phyloP scores from a whole-genome alignment of 176 grass and related monocot genomes.

The Oryza meridionalis region DNA sequence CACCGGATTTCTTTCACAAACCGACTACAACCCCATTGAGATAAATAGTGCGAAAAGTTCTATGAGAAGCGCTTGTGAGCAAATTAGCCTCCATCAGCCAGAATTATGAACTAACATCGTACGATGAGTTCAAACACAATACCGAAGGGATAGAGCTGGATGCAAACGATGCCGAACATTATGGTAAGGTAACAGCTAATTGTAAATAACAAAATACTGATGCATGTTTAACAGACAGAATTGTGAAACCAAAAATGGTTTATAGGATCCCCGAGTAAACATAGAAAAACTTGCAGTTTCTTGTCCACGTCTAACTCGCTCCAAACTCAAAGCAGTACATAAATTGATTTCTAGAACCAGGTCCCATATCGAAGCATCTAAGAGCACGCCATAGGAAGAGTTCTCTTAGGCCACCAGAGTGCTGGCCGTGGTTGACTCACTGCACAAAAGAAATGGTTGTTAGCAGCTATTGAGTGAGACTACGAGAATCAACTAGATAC shows the following conservation, averaged over 20 bases:
- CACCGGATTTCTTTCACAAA: too few species aligned
- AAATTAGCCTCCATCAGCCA: too few species aligned
- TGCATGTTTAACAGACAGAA: slow-evolving; percentile 45
- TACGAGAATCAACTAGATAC: neutral
- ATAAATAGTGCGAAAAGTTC: too few species aligned
- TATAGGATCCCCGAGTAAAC: slow-evolving; percentile 43
- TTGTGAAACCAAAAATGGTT: slow-evolving; percentile 50
- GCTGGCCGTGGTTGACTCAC: slow-evolving; percentile 77
- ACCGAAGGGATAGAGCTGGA: neutral
- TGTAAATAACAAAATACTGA: slow-evolving; percentile 13
- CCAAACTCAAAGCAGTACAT: slow-evolving; percentile 52
- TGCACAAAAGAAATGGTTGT: slow-evolving; percentile 33
- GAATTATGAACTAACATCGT: neutral
- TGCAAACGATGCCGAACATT: neutral
- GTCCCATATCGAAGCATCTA: neutral
- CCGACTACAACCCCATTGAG: too few species aligned
- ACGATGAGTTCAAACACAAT: too few species aligned
- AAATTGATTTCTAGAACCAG: slow-evolving; percentile 44
- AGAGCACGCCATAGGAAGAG: slow-evolving; percentile 25
- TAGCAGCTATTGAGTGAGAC: neutral
- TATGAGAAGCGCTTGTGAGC: too few species aligned
- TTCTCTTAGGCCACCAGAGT: slow-evolving; percentile 74
- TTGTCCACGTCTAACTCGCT: slow-evolving; percentile 44
- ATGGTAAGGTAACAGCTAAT: neutral
- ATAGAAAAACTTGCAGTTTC: slow-evolving; percentile 50